These are phyloP conservation scores for Vaccinium darrowii DNA, from an alignment of 148 eudicot species.

Conservation along the genomic window DNA sequence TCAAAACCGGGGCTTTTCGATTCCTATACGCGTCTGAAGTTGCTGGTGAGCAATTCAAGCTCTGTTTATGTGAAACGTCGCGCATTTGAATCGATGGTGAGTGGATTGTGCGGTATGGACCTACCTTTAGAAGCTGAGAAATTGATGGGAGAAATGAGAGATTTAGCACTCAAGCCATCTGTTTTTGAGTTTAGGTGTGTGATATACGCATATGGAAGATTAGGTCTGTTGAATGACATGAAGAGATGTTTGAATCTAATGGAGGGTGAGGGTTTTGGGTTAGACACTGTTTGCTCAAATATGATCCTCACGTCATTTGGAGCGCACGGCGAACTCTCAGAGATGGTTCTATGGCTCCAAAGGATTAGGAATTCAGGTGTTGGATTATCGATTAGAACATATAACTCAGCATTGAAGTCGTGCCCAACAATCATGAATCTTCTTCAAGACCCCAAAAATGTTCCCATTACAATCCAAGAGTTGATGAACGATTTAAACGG, in stretches of 20 bases:
- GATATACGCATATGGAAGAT: slow-evolving; percentile 68
- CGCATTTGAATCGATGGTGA: slow-evolving; percentile 48
- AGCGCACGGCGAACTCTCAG: slow-evolving; percentile 41
- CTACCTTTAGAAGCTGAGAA: slow-evolving; percentile 59
- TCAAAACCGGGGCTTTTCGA: slow-evolving; percentile 43
- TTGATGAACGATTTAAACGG: slow-evolving; percentile 31
- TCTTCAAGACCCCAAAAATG: slow-evolving; percentile 42
- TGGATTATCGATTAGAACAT: slow-evolving; percentile 59
- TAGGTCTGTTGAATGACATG: slow-evolving; percentile 68
- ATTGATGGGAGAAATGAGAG: slow-evolving; percentile 45
- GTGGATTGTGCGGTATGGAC: slow-evolving; percentile 61
- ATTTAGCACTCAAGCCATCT: slow-evolving; percentile 49
- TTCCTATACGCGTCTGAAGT: slow-evolving; percentile 32
- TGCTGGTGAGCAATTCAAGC: slow-evolving; percentile 37
- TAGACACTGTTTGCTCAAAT: slow-evolving; percentile 70
- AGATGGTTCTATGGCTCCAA: slow-evolving; percentile 65
- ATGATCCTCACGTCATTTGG: slow-evolving; percentile 86
- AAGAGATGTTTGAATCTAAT: slow-evolving; percentile 45
- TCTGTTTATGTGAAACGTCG: slow-evolving; percentile 42
- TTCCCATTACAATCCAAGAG: slow-evolving; percentile 51
- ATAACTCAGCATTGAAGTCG: slow-evolving; percentile 68
- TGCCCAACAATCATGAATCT: slow-evolving; percentile 51
- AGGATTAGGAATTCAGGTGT: slow-evolving; percentile 40
- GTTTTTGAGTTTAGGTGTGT: slow-evolving; percentile 58
- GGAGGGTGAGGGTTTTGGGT: slow-evolving; percentile 50